Evolutionary conservation across 1,139 yeast species (phyloP), one percentile per base, ranked within the genome.

Genomic region (Magnusiomyces starmeri): DNA sequence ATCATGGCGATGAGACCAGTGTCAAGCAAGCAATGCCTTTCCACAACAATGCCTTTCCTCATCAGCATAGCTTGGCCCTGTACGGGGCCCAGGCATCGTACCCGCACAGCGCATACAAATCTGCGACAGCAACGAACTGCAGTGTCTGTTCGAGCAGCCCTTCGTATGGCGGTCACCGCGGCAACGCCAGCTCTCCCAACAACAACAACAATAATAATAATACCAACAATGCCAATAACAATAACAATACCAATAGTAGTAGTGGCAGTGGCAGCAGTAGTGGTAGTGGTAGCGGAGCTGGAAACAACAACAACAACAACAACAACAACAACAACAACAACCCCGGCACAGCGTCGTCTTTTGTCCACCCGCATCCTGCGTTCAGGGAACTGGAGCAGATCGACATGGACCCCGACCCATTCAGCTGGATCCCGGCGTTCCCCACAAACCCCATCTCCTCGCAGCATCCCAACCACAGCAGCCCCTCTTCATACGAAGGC

Each of bases 301-400:
- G 8, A 7, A 12, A 25, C 25, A 29, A 20, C 51, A 32, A 46
- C 51, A 21, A 24, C 52, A 43, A 20, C 51, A 50, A 41, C 45
- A 43, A 24, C 50, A 46, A 45, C 43, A 26, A 35, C 35, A 50
- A 24, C 48, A 18, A 26, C 48, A 45, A 27, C 49, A 43, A 37
- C 52, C 39, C 39, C 37, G 9, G 32, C 43, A 37, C 26, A 46
- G 44, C 40, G 12, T 53, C 14, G 48, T 53, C 26, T 43, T 52
- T 10, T 57, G 60, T 7, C 51, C 59, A 2, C 51, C 55, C 21
- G 55, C 57, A 14, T 34, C 46, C 48, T 2, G 58, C 56, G 39
- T 59, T 60, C 48, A 54, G 59, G 43, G 62, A 57, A 25, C 48
- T 60, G 37, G 62, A 60, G 46, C 54, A 61, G 14, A 58, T 60